Evolutionary conservation across 805 yeast species (phyloP).

Genomic region (Yarrowia divulgata): DNA sequence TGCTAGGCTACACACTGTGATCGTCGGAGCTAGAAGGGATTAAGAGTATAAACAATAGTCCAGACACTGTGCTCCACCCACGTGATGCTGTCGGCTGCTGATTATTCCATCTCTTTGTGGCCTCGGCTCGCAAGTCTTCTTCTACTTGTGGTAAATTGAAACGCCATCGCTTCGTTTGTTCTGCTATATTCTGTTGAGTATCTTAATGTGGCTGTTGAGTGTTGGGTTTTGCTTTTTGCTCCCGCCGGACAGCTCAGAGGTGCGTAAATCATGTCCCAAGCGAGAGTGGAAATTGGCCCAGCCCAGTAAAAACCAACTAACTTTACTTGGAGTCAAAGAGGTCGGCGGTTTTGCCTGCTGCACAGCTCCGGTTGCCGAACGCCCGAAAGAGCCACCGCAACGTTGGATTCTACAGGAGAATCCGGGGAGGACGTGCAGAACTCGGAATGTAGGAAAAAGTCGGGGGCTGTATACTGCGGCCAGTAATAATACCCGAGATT

Average conservation of each 20-base stretch:
- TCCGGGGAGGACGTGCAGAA: conserved; percentile 25
- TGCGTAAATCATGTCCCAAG: conserved; percentile 28
- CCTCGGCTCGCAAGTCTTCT: no score
- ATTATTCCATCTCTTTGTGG: background rate
- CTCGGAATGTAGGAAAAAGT: conserved; percentile 25
- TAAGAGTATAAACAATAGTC: conserved; percentile 11
- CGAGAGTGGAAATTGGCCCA: background rate
- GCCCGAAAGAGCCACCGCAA: conserved; percentile 21
- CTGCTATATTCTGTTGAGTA: conserved; percentile 25
- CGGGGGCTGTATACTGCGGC: background rate
- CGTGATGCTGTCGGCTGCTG: background rate
- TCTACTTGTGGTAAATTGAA: background rate
- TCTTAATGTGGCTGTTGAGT: conserved; percentile 22
- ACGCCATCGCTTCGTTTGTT: conserved; percentile 10
- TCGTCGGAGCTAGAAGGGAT: conserved; percentile 2
- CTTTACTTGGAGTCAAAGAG: background rate
- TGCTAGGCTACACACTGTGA: background rate
- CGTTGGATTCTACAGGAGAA: conserved; percentile 3
- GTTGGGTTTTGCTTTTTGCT: conserved; percentile 12
- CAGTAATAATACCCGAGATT: background rate
- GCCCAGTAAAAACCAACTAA: background rate
- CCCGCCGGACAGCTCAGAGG: conserved; percentile 1
- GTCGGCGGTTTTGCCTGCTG: background rate
- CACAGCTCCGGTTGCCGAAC: conserved; percentile 9
- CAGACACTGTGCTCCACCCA: background rate